These are phyloP conservation scores for Cytospora schulzeri DNA, from an alignment of 2,329 filamentous ascomycete genomes.

Conservation along the genomic window DNA sequence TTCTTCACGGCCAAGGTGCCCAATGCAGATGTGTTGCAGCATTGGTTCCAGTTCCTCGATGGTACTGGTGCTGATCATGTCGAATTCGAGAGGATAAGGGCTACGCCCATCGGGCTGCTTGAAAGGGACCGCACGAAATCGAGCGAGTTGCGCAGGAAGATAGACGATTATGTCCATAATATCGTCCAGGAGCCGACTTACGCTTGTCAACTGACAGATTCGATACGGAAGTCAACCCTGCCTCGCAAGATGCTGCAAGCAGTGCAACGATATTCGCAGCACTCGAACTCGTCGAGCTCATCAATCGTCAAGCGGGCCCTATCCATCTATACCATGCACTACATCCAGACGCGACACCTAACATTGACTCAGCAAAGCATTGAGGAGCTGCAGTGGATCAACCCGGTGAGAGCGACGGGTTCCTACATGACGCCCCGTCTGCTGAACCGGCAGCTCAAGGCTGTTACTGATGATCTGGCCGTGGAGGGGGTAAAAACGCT, in stretches of 20 bases:
- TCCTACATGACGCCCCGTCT: slow-evolving; percentile 54
- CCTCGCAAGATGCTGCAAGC: slow-evolving; percentile 51
- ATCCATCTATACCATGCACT: slow-evolving; percentile 59
- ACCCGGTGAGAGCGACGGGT: slow-evolving; percentile 47
- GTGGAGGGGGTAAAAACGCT: slow-evolving; percentile 53
- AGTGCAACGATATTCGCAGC: slow-evolving; percentile 50
- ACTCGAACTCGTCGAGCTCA: slow-evolving; percentile 50
- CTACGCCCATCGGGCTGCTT: slow-evolving; percentile 55
- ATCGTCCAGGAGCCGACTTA: slow-evolving; percentile 51
- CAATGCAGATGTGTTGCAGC: slow-evolving; percentile 48
- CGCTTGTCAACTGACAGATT: slow-evolving; percentile 53
- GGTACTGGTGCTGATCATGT: slow-evolving; percentile 30
- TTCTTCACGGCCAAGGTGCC: slow-evolving; percentile 53
- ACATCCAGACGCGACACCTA: slow-evolving; percentile 58
- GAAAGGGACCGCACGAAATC: slow-evolving; percentile 44
- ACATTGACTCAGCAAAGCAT: slow-evolving; percentile 51
- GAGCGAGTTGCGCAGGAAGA: slow-evolving; percentile 49
- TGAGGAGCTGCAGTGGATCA: slow-evolving; percentile 43
- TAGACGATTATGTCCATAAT: slow-evolving; percentile 52
- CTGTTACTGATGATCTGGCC: slow-evolving; percentile 58
- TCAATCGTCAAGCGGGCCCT: slow-evolving; percentile 56
- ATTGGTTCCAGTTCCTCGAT: slow-evolving; percentile 48
- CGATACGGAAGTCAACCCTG: slow-evolving; percentile 46
- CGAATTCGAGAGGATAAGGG: slow-evolving; percentile 44
- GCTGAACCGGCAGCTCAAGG: slow-evolving; percentile 59